Evolutionary conservation across 805 yeast species (phyloP).

Genomic region (Candida pseudoglaebosa): DNA sequence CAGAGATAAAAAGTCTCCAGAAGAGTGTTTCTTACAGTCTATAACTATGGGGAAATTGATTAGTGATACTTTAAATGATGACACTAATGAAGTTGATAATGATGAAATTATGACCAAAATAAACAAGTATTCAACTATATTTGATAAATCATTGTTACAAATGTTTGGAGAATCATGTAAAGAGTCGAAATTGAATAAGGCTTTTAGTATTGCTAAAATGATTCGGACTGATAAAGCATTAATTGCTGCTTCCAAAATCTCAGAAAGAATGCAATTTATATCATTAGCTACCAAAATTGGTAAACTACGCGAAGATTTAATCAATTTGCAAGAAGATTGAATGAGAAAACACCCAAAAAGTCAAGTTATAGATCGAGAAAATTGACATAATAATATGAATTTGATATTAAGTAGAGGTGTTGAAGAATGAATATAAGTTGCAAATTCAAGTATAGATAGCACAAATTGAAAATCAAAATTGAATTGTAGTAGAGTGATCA

Average conservation of each 20-base stretch:
- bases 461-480: too few species aligned
- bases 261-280: constrained; percentile 53
- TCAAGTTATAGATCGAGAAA: too few species aligned
- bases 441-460: too few species aligned
- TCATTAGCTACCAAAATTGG: constrained; percentile 36
- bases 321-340: constrained; percentile 18
- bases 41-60: constrained; percentile 58
- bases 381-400: too few species aligned
- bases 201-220: constrained; percentile 63
- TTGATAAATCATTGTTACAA: constrained; percentile 76
- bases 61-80: constrained; percentile 46
- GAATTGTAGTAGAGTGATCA: too few species aligned
- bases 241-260: constrained; percentile 78
- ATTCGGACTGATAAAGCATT: constrained; percentile 76
- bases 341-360: too few species aligned
- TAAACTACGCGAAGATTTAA: constrained; percentile 33
- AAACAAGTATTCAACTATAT: constrained; percentile 46
- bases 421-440: too few species aligned
- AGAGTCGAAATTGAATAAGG: constrained; percentile 59
- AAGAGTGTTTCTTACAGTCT: constrained; percentile 61
- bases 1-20: constrained; percentile 33
- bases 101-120: constrained; percentile 49
- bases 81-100: constrained; percentile 23
- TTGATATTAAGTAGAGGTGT: too few species aligned
- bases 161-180: constrained; percentile 72